A percentile compares a stretch with the other conserved stretches of the same genome.
Conservation (phyloP, 2,329 filamentous ascomycete genomes). For the Botrytis byssoidea region DNA sequence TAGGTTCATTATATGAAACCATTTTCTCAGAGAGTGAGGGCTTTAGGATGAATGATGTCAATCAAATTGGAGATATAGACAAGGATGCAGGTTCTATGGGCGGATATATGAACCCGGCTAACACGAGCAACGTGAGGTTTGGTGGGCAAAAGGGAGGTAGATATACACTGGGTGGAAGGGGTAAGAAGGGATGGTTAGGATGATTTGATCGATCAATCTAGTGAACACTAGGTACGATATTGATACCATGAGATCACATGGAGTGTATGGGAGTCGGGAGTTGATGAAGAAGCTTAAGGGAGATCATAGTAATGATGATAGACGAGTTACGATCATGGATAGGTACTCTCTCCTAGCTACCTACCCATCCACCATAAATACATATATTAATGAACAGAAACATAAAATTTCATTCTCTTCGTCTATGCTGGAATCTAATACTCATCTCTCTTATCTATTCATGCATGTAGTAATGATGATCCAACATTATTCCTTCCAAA, state of each 20-base stretch:
- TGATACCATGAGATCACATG: neutral
- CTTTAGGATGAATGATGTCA: conserved; percentile 44
- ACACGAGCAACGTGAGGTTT: neutral
- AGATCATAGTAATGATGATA: conserved; percentile 8
- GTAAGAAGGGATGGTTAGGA: neutral
- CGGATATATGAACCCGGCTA: neutral
- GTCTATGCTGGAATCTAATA: no score
- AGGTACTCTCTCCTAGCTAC: neutral
- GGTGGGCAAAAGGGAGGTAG: conserved; percentile 1
- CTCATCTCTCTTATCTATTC: neutral
- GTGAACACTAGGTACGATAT: neutral
- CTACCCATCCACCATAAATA: neutral
- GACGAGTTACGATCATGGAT: conserved; percentile 11
- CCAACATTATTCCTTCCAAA: neutral
- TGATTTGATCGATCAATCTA: neutral
- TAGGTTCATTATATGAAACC: conserved; percentile 66
- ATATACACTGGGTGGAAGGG: neutral
- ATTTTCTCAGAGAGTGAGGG: conserved; percentile 79
- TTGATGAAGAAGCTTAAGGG: neutral
- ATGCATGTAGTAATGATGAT: neutral
- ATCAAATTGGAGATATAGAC: conserved; percentile 22
- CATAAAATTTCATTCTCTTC: neutral
- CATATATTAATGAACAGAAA: neutral
- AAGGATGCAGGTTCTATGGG: neutral
- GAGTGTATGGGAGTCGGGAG: neutral